Base-by-base conservation (phyloP, 768 basidiomycete species). In the Russula foetens region DNA sequence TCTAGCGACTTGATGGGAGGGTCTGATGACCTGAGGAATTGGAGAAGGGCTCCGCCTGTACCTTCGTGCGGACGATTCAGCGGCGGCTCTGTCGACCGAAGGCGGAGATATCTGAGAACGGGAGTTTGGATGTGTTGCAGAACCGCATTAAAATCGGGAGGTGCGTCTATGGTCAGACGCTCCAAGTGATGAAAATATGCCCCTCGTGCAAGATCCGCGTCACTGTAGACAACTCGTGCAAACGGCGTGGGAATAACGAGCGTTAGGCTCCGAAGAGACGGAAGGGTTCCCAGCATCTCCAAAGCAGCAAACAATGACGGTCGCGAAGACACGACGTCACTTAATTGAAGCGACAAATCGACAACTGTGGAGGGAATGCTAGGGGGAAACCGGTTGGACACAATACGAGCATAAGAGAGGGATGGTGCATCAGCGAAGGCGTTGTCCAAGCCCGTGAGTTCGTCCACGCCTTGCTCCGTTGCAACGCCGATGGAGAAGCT, bases 1-100 rank as follows among this genome's bases (percentile, higher is more conserved):
- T 83, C 79, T 60, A 83, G 71, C 29, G 74, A 59, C 53, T 75
- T 69, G 58, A 82, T 58, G 28, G 64, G 49, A 58, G 60, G 58
- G 69, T 65, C 55, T 49, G 66, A 73, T 19, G 67, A 29, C 31
- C 70, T 68, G n/a, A 79, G 60, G 41, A 75, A 74, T 15, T 62
- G 68, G 15, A 67, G 66, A 17, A 73, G 66, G 43, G 66, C 61
- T 24, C 66, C 62, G 8, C 72, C 75, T 43, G 72, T 71, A 35
- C 68, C 66, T 39, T 71, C 71, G 56, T 76, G 70, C 26, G 73
- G 70, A 58, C 67, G 71, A 39, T 73, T 64, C 23, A 68, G 49
- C 26, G 75, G 65, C 19, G 71, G 74, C 2, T 69, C 64, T 44
- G 75, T 71, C 31, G 76, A 78, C 29, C 75, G 76, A 50, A 83